Base-by-base conservation (phyloP, 2,329 filamentous ascomycete species). In the Triangularia setosa region DNA sequence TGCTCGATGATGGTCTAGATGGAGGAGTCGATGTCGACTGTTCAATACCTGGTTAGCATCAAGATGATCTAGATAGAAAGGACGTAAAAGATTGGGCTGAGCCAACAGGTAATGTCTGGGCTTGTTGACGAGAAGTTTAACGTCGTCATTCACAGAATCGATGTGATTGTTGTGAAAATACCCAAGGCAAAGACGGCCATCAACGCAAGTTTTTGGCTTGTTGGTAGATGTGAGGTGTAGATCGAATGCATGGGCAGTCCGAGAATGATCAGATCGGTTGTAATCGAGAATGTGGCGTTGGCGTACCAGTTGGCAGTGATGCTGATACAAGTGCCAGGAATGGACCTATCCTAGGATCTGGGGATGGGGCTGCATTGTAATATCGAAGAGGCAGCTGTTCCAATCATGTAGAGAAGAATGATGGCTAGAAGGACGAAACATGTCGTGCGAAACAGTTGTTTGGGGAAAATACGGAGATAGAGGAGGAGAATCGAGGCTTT, bases 391-490 rank as follows among this genome's bases (percentile, higher is more conserved):
- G 75, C 69, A 0, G 78, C 76, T 3, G 80, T 79, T n/a, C 76
- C 78, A 5, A 81, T 65, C 68, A 78, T 80, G 71, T 80, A 85
- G n/a, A 74, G 71, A 11, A 78, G 21, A 16, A 85, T 76, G 60
- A 83, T 72, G 56, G 69, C 69, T 23, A 82, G 71, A 40, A 83
- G 71, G 16, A 73, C 63, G 63, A 77, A 77, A 64, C 79, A 82
- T 35, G 77, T 72, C 2, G 76, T 74, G 8, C 78, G 76, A 68
- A 85, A 84, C 72, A 75, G 79, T 55, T 65, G 74, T 56, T 80
- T 76, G 23, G 80, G 74, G 64, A 85, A 86, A 56, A 85, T 83
- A 25, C 82, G 80, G 23, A 83, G 80, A 68, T 85, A 86, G 18
- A 86, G 77, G 2, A 83, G 73, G 6, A 84, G 71, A 60, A 84